These are phyloP conservation scores for Poa annua DNA, from an alignment of 176 grass and related monocot species.

Conservation along the genomic window DNA sequence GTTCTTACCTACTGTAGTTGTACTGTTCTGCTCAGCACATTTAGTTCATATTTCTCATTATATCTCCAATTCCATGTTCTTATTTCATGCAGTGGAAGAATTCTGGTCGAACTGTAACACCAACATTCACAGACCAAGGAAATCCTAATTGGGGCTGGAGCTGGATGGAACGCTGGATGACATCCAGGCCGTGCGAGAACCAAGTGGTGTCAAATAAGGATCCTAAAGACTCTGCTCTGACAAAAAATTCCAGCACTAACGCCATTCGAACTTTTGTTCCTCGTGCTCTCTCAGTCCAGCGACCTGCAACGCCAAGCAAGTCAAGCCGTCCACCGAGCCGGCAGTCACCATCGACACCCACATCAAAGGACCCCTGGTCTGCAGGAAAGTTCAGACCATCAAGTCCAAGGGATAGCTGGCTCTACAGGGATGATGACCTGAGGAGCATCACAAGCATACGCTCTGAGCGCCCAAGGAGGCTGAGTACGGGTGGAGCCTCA, in stretches of 20 bases:
- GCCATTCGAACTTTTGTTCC: constrained; percentile 24
- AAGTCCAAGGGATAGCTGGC: constrained; percentile 64
- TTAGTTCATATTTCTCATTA: neutral
- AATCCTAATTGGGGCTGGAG: constrained; percentile 98
- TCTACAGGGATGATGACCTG: constrained; percentile 74
- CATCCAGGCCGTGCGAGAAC: constrained; percentile 73
- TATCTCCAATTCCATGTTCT: neutral
- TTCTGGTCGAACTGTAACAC: constrained; percentile 59
- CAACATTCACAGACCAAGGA: constrained; percentile 70
- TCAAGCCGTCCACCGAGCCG: constrained; percentile 63
- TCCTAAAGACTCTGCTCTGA: constrained; percentile 36
- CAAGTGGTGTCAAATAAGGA: constrained; percentile 57
- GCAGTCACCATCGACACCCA: constrained; percentile 71
- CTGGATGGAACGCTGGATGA: constrained; percentile 96
- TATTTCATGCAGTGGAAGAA: constrained; percentile 70
- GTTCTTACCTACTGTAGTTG: neutral
- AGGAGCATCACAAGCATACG: constrained; percentile 79
- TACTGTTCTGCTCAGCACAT: constrained; percentile 3
- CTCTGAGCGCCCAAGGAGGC: constrained; percentile 77
- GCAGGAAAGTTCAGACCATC: constrained; percentile 57
- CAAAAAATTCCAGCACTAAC: constrained; percentile 34
- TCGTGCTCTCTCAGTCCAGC: constrained; percentile 46
- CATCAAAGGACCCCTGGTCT: constrained; percentile 52
- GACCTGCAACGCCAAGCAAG: constrained; percentile 55
- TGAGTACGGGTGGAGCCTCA: constrained; percentile 65